These are phyloP conservation scores for Trametes sp. DNA, from an alignment of 1,284 basidiomycete genomes.

Conservation along the genomic window DNA sequence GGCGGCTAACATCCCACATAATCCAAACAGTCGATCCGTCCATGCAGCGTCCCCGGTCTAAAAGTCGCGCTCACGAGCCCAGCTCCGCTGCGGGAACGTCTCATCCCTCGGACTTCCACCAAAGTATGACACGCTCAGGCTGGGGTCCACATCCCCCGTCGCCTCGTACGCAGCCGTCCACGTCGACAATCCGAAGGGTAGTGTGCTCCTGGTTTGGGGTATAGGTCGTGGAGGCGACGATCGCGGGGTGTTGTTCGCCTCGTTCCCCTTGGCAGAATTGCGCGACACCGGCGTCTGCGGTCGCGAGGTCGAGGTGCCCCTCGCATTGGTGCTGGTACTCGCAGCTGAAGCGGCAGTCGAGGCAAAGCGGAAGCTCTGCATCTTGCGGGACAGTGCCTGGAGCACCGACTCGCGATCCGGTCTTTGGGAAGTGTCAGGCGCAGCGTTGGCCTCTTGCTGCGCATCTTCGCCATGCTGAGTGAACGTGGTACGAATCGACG, in stretches of 20 bases:
- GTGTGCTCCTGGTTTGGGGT: slow-evolving; percentile 23
- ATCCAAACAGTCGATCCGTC: not conserved
- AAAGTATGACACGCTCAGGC: slow-evolving; percentile 24
- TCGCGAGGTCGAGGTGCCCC: slow-evolving; percentile 21
- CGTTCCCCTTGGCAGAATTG: slow-evolving; percentile 6
- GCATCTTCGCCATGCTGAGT: slow-evolving; percentile 54
- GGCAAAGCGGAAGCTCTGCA: slow-evolving; percentile 50
- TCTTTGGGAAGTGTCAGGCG: slow-evolving; percentile 27
- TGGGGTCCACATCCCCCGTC: slow-evolving; percentile 25
- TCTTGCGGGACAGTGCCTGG: slow-evolving; percentile 58
- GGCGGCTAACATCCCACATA: not conserved
- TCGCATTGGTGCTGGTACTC: slow-evolving; percentile 14
- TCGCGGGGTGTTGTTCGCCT: slow-evolving; percentile 24
- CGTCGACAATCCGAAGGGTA: slow-evolving; percentile 35
- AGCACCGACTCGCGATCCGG: slow-evolving; percentile 57
- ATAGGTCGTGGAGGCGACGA: slow-evolving; percentile 32
- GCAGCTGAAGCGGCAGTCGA: slow-evolving; percentile 13
- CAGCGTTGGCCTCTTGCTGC: slow-evolving; percentile 23
- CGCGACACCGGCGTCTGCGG: slow-evolving; percentile 29
- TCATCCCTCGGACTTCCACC: slow-evolving; percentile 37
- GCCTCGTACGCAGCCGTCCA: slow-evolving; percentile 41
- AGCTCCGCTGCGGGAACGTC: slow-evolving; percentile 29
- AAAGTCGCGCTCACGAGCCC: slow-evolving; percentile 31
- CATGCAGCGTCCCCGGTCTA: slow-evolving; percentile 7
- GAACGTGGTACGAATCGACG: slow-evolving; percentile 88